Evolutionary conservation across 2,329 filamentous ascomycete species (phyloP).

Genomic region (Thelonectria discophora): DNA sequence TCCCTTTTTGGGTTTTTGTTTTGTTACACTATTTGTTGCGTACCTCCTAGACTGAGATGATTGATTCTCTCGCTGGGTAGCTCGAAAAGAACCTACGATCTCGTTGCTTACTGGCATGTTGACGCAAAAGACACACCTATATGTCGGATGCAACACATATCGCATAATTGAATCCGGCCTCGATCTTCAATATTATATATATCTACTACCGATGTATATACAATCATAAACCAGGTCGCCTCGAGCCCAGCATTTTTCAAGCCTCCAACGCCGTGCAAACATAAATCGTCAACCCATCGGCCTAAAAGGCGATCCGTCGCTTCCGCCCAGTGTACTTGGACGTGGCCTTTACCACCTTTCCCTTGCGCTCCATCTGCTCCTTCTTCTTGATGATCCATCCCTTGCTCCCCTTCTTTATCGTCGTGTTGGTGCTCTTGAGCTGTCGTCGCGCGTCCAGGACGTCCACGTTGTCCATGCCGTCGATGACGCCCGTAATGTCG

Average conservation of each 20-base stretch:
- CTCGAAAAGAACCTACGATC: no score
- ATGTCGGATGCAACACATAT: no score
- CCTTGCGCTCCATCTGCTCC: constrained; percentile 92
- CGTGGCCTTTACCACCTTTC: constrained; percentile 89
- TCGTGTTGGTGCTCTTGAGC: constrained; percentile 56
- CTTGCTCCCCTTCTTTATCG: constrained; percentile 82
- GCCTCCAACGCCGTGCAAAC: constrained; percentile 46
- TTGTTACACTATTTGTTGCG: constrained; percentile 19
- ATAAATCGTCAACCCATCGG: constrained; percentile 19
- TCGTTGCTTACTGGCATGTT: no score
- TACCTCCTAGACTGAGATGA: no score
- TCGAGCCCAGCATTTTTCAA: constrained; percentile 12
- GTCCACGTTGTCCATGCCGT: constrained; percentile 88
- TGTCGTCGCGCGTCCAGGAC: constrained; percentile 74
- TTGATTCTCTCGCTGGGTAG: no score
- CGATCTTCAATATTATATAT: no score
- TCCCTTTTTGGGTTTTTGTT: constrained; percentile 5
- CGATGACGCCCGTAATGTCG: constrained; percentile 90
- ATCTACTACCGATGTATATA: no score
- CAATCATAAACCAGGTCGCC: no score
- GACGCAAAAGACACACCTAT: no score
- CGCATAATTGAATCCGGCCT: no score
- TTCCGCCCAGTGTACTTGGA: constrained; percentile 96
- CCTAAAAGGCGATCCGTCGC: constrained; percentile 78
- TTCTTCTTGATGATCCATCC: constrained; percentile 87